These are phyloP conservation scores for Alternaria sp. DNA, from an alignment of 2,329 filamentous ascomycete species.

Conservation along the genomic window DNA sequence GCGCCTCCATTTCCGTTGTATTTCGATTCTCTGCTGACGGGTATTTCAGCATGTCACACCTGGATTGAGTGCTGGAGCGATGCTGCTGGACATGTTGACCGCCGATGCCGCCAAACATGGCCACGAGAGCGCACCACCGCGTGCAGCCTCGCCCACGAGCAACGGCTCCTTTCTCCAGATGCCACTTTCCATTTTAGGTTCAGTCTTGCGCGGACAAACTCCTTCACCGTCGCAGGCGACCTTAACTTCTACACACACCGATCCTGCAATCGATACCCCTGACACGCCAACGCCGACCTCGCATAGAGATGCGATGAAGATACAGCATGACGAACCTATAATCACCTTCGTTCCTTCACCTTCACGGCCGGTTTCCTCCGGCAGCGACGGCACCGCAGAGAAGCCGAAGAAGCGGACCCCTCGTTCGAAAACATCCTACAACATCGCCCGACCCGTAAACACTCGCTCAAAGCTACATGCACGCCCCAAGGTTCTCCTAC, in stretches of 20 bases:
- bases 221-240: slow-evolving; percentile 24
- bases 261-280: slow-evolving; percentile 5
- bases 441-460: slow-evolving; percentile 72
- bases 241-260: slow-evolving; percentile 4
- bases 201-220: slow-evolving; percentile 38
- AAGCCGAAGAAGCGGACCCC: slow-evolving; percentile 55
- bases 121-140: slow-evolving; percentile 40
- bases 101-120: slow-evolving; percentile 47
- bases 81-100: slow-evolving; percentile 51
- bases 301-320: slow-evolving; percentile 16
- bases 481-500: slow-evolving; percentile 73
- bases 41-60: slow-evolving; percentile 29
- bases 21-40: slow-evolving; percentile 22
- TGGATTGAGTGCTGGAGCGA: slow-evolving; percentile 26
- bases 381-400: slow-evolving; percentile 49
- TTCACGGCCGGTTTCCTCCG: slow-evolving; percentile 50
- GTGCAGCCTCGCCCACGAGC: slow-evolving; percentile 23
- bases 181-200: slow-evolving; percentile 47
- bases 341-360: slow-evolving; percentile 19
- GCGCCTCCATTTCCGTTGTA: slow-evolving; percentile 15
- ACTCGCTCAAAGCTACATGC: slow-evolving; percentile 69
- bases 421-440: slow-evolving; percentile 69
- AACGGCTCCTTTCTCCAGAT: slow-evolving; percentile 43
- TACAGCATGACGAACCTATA: slow-evolving; percentile 17
- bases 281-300: slow-evolving; percentile 1